Percentiles rank a stretch among this genome's conserved stretches.
These are phyloP conservation scores for Blattamonas nauphoetae DNA, from an alignment of 78 protist genomes.

Conservation along the genomic window DNA sequence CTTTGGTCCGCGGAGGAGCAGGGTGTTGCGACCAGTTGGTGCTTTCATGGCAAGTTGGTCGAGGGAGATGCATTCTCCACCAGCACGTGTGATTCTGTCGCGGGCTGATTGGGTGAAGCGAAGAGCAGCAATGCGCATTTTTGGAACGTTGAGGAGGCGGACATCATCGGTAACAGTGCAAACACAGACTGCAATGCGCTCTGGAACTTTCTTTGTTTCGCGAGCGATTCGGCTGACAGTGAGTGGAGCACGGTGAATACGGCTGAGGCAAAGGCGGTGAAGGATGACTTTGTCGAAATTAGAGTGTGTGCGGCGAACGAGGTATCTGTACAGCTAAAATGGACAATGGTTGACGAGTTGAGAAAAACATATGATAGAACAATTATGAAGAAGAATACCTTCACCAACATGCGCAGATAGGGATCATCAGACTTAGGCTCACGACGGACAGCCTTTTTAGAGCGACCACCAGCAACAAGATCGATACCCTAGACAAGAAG, in stretches of 20 bases:
- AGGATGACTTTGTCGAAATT: slow-evolving; percentile 84
- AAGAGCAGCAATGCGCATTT: slow-evolving; percentile 79
- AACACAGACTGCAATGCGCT: slow-evolving; percentile 78
- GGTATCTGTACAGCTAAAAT: slow-evolving; percentile 83
- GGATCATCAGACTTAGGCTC: slow-evolving; percentile 47
- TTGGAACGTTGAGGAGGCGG: slow-evolving; percentile 81
- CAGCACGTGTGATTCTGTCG: slow-evolving; percentile 85
- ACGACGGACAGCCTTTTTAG: slow-evolving; percentile 36
- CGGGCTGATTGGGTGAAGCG: slow-evolving; percentile 88
- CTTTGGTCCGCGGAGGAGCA: slow-evolving; percentile 87
- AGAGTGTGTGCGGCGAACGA: slow-evolving; percentile 90
- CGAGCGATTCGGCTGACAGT: slow-evolving; percentile 66
- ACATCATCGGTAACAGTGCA: slow-evolving; percentile 94
- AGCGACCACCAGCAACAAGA: slow-evolving; percentile 34
- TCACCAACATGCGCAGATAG: slow-evolving; percentile 51
- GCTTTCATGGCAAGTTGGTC: slow-evolving; percentile 92
- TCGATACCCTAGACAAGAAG: slow-evolving; percentile 71
- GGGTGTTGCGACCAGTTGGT: slow-evolving; percentile 85
- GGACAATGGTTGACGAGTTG: neutral
- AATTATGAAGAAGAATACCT: slow-evolving; percentile 30
- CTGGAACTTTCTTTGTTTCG: neutral
- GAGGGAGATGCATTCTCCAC: slow-evolving; percentile 89
- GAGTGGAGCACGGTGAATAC: slow-evolving; percentile 77
- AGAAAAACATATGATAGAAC: neutral
- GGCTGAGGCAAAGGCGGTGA: slow-evolving; percentile 71